Conservation (phyloP, 106 monocot genomes). For the Narthecium ossifragum region DNA sequence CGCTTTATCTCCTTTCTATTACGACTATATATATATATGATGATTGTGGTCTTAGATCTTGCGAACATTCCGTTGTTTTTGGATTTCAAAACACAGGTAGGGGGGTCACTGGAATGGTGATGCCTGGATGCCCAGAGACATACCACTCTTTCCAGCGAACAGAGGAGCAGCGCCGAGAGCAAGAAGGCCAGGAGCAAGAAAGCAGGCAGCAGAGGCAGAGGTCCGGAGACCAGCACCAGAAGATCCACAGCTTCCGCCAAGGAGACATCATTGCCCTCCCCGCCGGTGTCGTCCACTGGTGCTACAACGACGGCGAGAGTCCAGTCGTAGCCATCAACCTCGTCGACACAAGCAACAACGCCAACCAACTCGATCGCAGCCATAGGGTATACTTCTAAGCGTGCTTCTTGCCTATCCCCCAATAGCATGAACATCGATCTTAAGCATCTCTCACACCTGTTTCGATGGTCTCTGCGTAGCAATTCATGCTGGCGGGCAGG, state of each 20-base stretch:
- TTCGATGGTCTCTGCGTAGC: no score
- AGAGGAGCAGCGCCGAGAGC: neutral
- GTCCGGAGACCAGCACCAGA: slow-evolving; percentile 67
- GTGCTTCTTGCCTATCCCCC: no score
- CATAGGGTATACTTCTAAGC: slow-evolving; percentile 44
- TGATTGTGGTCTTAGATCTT: no score
- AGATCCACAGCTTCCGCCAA: slow-evolving; percentile 28
- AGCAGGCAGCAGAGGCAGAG: neutral
- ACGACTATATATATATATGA: no score
- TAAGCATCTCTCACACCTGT: no score
- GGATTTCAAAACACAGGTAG: slow-evolving; percentile 14
- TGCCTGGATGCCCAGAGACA: slow-evolving; percentile 40
- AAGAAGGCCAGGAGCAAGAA: neutral
- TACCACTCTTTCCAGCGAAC: slow-evolving; percentile 15
- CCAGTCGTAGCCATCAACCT: neutral
- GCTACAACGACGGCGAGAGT: slow-evolving; percentile 4
- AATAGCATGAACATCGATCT: no score
- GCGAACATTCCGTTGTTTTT: neutral
- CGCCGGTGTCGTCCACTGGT: neutral
- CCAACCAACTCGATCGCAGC: slow-evolving; percentile 59
- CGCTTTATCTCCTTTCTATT: neutral
- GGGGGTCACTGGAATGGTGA: slow-evolving; percentile 12
- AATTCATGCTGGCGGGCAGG: slow-evolving; percentile 19
- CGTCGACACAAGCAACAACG: slow-evolving; percentile 30
- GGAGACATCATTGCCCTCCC: slow-evolving; percentile 50